Evolutionary conservation across 106 monocot species (phyloP).

Genomic region (Dioscorea zingiberensis): DNA sequence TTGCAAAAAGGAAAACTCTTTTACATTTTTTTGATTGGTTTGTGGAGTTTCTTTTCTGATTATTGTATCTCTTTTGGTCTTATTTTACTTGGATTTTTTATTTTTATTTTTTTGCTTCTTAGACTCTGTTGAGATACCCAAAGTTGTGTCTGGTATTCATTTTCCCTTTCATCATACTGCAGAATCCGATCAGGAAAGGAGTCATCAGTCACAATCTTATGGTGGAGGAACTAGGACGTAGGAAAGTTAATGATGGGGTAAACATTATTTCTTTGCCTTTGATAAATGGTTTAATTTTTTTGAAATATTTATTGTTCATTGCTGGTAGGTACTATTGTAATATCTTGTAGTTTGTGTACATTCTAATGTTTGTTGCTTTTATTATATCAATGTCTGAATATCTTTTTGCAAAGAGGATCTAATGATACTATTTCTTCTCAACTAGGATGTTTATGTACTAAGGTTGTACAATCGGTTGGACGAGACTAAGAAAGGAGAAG

Average conservation of each 20-base stretch:
- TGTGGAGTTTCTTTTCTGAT: background rate
- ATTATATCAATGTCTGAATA: no score
- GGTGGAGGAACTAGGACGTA: slow-evolving; percentile 79
- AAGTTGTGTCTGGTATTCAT: no score
- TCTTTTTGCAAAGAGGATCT: background rate
- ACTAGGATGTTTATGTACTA: slow-evolving; percentile 73
- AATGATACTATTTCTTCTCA: background rate
- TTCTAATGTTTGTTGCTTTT: no score
- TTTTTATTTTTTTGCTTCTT: background rate
- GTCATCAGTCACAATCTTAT: slow-evolving; percentile 63
- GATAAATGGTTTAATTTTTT: no score
- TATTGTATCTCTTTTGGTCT: background rate
- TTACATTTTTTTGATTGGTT: background rate
- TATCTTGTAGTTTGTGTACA: no score
- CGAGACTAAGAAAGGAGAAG: slow-evolving; percentile 87
- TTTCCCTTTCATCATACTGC: slow-evolving; percentile 1
- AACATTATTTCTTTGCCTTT: background rate
- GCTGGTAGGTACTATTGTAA: no score
- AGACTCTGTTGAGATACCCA: background rate
- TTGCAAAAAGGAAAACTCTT: no score
- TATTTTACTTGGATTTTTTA: background rate
- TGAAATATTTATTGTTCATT: no score
- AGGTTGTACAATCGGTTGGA: slow-evolving; percentile 76
- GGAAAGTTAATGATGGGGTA: slow-evolving; percentile 53
- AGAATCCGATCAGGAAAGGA: slow-evolving; percentile 90